A percentile compares a stretch with the other conserved stretches of the same genome.
Evolutionary conservation across 257 asterid species (phyloP).

Genomic region (Solanum okadae): DNA sequence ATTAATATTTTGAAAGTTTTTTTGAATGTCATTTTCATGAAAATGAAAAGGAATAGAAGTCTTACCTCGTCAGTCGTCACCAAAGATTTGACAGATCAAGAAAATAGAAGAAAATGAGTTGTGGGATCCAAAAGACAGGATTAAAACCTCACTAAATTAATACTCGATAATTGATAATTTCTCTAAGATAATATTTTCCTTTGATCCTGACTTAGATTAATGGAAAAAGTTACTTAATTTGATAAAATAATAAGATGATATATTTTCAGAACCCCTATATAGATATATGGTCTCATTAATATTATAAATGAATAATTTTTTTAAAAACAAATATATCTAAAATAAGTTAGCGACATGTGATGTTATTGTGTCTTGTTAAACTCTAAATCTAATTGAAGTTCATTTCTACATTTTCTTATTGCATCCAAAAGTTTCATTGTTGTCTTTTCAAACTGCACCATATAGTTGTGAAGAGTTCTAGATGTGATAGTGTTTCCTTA

Average conservation of each 20-base stretch:
- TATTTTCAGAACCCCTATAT: not conserved
- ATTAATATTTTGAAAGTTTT: not conserved
- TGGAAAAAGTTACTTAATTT: too few species aligned
- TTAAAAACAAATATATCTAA: too few species aligned
- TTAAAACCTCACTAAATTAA: not conserved
- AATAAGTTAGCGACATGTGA: not conserved
- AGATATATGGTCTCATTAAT: not conserved
- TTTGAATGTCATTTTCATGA: not conserved
- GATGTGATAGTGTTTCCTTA: not conserved
- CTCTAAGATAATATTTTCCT: not conserved
- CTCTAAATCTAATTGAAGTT: not conserved
- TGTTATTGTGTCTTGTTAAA: not conserved
- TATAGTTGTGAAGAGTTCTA: too few species aligned
- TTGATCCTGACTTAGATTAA: too few species aligned
- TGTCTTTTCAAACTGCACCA: not conserved
- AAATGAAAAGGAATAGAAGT: not conserved
- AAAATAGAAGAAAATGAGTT: not conserved
- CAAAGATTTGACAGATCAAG: not conserved
- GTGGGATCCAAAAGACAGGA: not conserved
- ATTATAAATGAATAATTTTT: too few species aligned
- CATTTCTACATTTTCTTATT: not conserved
- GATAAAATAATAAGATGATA: not conserved
- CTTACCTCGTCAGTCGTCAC: not conserved
- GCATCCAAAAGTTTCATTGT: not conserved
- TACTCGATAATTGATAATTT: too few species aligned